phyloP scores from a whole-genome alignment of 1,139 yeast species.

The Scheffersomyces parashehatae region DNA sequence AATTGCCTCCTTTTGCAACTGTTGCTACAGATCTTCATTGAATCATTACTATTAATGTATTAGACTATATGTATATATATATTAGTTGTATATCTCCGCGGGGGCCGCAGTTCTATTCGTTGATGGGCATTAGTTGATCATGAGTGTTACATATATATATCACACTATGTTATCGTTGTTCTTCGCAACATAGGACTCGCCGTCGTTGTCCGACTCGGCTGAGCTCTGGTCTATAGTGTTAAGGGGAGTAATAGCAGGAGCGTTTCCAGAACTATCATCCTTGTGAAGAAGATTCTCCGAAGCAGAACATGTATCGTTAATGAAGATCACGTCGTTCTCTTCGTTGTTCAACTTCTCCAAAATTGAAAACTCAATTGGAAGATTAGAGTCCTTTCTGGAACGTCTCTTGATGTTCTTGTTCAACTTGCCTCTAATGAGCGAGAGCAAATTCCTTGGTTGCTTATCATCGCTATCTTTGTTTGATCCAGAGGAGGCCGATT shows the following conservation, averaged over 20 bases:
- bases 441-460: neutral
- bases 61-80: neutral
- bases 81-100: too few species aligned
- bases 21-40: neutral
- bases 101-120: too few species aligned
- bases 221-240: neutral
- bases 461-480: neutral
- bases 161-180: slow-evolving; percentile 8
- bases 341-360: slow-evolving; percentile 27
- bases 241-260: neutral
- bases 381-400: slow-evolving; percentile 57
- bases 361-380: slow-evolving; percentile 34
- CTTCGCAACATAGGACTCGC: slow-evolving; percentile 1
- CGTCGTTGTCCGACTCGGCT: neutral
- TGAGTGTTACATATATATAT: neutral
- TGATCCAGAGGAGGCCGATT: neutral
- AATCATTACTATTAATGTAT: neutral
- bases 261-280: neutral
- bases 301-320: neutral
- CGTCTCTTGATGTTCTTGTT: slow-evolving; percentile 33
- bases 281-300: neutral
- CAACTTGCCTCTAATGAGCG: slow-evolving; percentile 10
- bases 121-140: neutral
- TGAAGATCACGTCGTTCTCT: neutral
- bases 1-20: too few species aligned